A percentile compares a stretch with the other conserved stretches of the same genome.
These are phyloP conservation scores for Spirogloea muscicola DNA, from an alignment of 139 green algal species.

Conservation along the genomic window DNA sequence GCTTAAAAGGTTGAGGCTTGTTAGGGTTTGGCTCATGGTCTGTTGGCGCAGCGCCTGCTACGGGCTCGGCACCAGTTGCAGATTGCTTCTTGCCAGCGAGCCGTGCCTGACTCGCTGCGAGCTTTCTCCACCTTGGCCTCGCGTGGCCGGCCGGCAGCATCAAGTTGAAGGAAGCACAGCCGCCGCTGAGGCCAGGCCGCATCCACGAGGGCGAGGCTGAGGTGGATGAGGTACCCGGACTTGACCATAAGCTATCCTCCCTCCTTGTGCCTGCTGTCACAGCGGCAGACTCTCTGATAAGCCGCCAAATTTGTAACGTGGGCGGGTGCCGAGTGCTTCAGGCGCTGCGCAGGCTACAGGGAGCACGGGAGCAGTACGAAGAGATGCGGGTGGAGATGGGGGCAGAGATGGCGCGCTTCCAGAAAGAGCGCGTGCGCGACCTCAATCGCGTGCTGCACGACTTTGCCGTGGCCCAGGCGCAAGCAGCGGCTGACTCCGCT, in stretches of 20 bases:
- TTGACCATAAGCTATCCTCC: neutral
- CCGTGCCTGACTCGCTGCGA: neutral
- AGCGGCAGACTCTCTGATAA: neutral
- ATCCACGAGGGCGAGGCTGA: neutral
- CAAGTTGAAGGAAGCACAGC: slow-evolving; percentile 14
- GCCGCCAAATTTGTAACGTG: neutral
- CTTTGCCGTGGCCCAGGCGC: slow-evolving; percentile 69
- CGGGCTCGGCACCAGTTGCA: neutral
- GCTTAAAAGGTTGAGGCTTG: neutral
- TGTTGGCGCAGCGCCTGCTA: neutral
- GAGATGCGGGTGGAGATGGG: slow-evolving; percentile 70
- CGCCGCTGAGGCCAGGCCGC: neutral
- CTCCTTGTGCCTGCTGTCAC: neutral
- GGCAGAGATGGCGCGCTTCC: slow-evolving; percentile 73
- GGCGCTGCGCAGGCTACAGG: slow-evolving; percentile 52
- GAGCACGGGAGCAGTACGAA: slow-evolving; percentile 58
- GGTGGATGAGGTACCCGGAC: neutral
- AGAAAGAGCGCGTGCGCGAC: slow-evolving; percentile 72
- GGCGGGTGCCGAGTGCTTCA: slow-evolving; percentile 15
- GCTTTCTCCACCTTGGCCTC: neutral
- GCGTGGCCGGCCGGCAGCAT: neutral
- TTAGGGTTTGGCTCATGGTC: neutral
- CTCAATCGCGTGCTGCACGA: slow-evolving; percentile 68
- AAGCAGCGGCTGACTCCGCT: slow-evolving; percentile 61
- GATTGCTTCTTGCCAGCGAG: neutral